Evolutionary conservation across 2,329 filamentous ascomycete species (phyloP), one percentile per base, ranked within the genome.

Genomic region (Apiospora hydei): DNA sequence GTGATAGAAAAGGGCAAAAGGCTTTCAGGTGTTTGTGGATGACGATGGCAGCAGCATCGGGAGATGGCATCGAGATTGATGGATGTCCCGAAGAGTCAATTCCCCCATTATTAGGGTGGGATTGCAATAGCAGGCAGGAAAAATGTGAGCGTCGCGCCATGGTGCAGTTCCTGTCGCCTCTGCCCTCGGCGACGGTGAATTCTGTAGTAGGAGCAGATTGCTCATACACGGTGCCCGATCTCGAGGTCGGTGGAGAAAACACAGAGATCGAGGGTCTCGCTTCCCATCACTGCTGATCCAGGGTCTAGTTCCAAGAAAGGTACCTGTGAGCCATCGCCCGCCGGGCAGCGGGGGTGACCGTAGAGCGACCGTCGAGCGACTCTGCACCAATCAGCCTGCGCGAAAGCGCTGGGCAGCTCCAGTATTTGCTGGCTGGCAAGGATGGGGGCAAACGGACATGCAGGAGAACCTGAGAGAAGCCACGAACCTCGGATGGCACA

Each of bases 61-160:
- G 30, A 47, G 68, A 69, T 69, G 47, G 47, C 68, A 69, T 69
- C 68, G 68, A 69, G 68, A 69, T 69, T n/a, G 46, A 24, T 41
- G 67, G 30, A 18, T 26, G n/a, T 53, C 14, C 14, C 43, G 49
- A 57, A 57, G 38, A 38, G 13, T 24, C 68, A 38, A 51, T 41
- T 18, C n/a, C n/a, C 1, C 18, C 38, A 57, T 24, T 41, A 26
- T 21, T 41, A 69, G 21, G 34, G n/a, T 38, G 26, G 67, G 3
- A 41, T 24, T 21, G 49, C n/a, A 41, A 24, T 51, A 21, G 21
- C n/a, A 24, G 21, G 47, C 38, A 18, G 38, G 41, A 30, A 46
- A 41, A 38, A 38, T 38, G 7, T 10, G 66, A 34, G 14, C 18
- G 44, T 47, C 41, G 44, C 41, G 41, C 66, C 43, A 68, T 68